Conservation (phyloP, 2,329 filamentous ascomycete genomes). For the Penicillium sp. region DNA sequence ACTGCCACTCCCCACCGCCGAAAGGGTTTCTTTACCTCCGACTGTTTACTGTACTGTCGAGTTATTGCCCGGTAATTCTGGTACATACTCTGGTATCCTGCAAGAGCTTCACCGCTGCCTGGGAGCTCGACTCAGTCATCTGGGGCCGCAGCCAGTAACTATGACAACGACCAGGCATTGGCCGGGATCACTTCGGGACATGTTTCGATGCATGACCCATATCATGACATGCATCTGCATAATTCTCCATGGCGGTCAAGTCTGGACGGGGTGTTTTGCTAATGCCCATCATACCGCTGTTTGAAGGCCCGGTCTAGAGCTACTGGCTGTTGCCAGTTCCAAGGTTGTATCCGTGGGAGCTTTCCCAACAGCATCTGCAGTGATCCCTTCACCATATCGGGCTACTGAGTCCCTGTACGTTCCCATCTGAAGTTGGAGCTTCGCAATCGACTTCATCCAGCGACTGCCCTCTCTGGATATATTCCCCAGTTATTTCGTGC, state of each 20-base stretch:
- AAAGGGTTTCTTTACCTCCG: not conserved
- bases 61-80: not conserved
- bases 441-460: constrained; percentile 5
- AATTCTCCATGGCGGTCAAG: constrained; percentile 5
- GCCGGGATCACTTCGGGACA: not conserved
- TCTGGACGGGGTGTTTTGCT: not conserved
- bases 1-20: constrained; percentile 11
- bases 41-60: not conserved
- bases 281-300: constrained; percentile 4
- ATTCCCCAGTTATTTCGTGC: not conserved
- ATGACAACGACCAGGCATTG: constrained; percentile 1
- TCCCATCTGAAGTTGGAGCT: not conserved
- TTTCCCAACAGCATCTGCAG: constrained; percentile 4
- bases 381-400: constrained; percentile 5
- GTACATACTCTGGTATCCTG: not conserved
- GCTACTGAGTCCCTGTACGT: not conserved
- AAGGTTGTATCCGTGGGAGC: not conserved
- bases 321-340: not conserved
- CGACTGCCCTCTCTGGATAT: constrained; percentile 19
- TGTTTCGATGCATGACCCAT: constrained; percentile 4
- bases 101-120: constrained; percentile 19
- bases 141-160: not conserved
- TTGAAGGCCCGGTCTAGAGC: not conserved
- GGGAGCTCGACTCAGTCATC: not conserved
- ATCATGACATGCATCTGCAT: constrained; percentile 8